Conservation (phyloP, 2,329 filamentous ascomycete genomes). For the Sporothrix globosa region DNA sequence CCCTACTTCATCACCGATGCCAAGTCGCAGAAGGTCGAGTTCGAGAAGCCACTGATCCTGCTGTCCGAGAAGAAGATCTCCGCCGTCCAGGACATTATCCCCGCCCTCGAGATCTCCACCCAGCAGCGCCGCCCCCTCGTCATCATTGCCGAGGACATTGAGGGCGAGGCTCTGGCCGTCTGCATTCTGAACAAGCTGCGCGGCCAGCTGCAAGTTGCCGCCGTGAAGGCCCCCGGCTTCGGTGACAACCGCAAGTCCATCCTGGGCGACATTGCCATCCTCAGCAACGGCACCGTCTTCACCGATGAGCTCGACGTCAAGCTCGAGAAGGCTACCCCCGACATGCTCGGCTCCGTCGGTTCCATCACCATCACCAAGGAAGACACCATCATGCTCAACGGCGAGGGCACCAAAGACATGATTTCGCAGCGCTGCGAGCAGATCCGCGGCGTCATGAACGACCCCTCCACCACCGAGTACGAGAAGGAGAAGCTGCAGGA, state of each 20-base stretch:
- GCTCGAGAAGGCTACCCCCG: slow-evolving; percentile 94
- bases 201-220: slow-evolving; percentile 96
- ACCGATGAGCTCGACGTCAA: slow-evolving; percentile 98
- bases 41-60: slow-evolving; percentile 98
- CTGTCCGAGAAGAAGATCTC: slow-evolving; percentile 99
- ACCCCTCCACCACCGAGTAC: slow-evolving; percentile 95
- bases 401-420: slow-evolving; percentile 90
- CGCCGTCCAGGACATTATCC: slow-evolving; percentile 97
- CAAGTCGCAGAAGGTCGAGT: slow-evolving; percentile 99
- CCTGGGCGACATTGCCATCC: slow-evolving; percentile 90
- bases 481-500: slow-evolving; percentile 99
- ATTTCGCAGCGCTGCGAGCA: slow-evolving; percentile 97
- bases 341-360: slow-evolving; percentile 95
- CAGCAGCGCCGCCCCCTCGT: slow-evolving; percentile 92
- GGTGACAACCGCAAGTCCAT: slow-evolving; percentile 99
- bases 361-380: slow-evolving; percentile 99
- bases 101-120: slow-evolving; percentile 94
- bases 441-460: slow-evolving; percentile 94
- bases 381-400: slow-evolving; percentile 98
- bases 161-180: slow-evolving; percentile 96
- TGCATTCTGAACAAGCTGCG: slow-evolving; percentile 99
- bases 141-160: slow-evolving; percentile 99
- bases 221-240: slow-evolving; percentile 98
- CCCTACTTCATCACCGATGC: slow-evolving; percentile 99
- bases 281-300: slow-evolving; percentile 98